Percentiles rank a stretch among this genome's conserved stretches.
These are phyloP conservation scores for Penicillium lividum DNA, from an alignment of 495 filamentous ascomycete genomes.

Conservation along the genomic window DNA sequence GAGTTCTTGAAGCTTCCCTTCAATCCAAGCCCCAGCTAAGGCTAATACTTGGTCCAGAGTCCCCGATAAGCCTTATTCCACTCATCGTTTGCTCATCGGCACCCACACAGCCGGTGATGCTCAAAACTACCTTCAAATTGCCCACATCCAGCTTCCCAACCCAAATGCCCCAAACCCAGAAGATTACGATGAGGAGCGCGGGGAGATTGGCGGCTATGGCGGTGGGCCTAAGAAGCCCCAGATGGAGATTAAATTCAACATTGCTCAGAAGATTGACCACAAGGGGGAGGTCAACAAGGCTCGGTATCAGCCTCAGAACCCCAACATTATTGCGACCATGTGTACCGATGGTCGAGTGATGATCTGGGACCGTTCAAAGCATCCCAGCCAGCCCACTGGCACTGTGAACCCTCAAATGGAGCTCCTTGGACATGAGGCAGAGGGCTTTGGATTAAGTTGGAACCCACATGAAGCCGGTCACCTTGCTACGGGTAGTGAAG, in stretches of 20 bases:
- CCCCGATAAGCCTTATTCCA: slow-evolving; percentile 81
- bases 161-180: slow-evolving; percentile 67
- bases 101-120: slow-evolving; percentile 89
- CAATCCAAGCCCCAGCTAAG: slow-evolving; percentile 8
- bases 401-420: slow-evolving; percentile 78
- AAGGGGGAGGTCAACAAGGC: slow-evolving; percentile 98
- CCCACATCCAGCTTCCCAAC: slow-evolving; percentile 87
- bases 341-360: slow-evolving; percentile 83
- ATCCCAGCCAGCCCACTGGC: slow-evolving; percentile 69
- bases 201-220: slow-evolving; percentile 92
- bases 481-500: slow-evolving; percentile 86
- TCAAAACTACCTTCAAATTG: slow-evolving; percentile 93
- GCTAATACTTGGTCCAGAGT: slow-evolving; percentile 43
- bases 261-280: slow-evolving; percentile 95
- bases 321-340: slow-evolving; percentile 94
- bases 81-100: slow-evolving; percentile 87
- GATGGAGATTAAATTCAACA: slow-evolving; percentile 77
- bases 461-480: slow-evolving; percentile 80
- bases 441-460: slow-evolving; percentile 96
- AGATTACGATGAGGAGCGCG: slow-evolving; percentile 87
- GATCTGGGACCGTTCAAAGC: slow-evolving; percentile 96
- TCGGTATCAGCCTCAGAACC: slow-evolving; percentile 95
- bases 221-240: slow-evolving; percentile 61
- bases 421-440: slow-evolving; percentile 78
- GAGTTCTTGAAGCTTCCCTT: slow-evolving; percentile 21